phyloP scores from a whole-genome alignment of 345 rosid species.

The Salix exigua region DNA sequence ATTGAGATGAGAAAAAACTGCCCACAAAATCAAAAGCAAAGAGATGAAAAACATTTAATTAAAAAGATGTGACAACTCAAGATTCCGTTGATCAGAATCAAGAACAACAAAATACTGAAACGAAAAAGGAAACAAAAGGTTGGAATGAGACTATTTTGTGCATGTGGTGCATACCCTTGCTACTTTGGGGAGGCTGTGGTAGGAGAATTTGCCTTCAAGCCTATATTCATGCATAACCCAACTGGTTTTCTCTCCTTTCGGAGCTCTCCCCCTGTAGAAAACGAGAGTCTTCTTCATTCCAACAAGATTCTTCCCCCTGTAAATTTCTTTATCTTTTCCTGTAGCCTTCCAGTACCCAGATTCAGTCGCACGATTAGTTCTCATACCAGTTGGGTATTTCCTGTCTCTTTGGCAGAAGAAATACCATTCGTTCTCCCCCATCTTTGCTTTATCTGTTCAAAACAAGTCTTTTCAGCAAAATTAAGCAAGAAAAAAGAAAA shows the following conservation, averaged over 20 bases:
- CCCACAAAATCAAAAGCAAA: constrained; percentile 29
- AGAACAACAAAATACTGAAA: neutral
- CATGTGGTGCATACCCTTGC: constrained; percentile 48
- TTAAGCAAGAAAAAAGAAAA: neutral
- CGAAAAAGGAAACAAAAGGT: neutral
- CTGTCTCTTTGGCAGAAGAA: constrained; percentile 89
- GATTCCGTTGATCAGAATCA: neutral
- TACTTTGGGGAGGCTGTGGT: constrained; percentile 56
- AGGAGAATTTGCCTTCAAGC: constrained; percentile 79
- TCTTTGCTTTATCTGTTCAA: constrained; percentile 76
- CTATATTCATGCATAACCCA: constrained; percentile 99
- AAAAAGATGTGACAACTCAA: neutral
- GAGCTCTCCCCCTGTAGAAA: constrained; percentile 92
- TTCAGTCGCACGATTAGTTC: constrained; percentile 89
- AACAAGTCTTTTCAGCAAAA: neutral
- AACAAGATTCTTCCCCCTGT: constrained; percentile 63
- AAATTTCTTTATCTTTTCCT: constrained; percentile 87
- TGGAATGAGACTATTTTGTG: neutral
- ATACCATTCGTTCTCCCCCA: constrained; percentile 93
- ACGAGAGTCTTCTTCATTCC: constrained; percentile 99
- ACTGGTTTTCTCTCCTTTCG: constrained; percentile 87
- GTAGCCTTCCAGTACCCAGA: constrained; percentile 99
- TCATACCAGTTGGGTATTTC: constrained; percentile 96
- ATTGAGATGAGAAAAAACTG: constrained; percentile 7
- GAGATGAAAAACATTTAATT: constrained; percentile 5